phyloP scores from a whole-genome alignment of 2,329 filamentous ascomycete species.

The Aspergillus latus region DNA sequence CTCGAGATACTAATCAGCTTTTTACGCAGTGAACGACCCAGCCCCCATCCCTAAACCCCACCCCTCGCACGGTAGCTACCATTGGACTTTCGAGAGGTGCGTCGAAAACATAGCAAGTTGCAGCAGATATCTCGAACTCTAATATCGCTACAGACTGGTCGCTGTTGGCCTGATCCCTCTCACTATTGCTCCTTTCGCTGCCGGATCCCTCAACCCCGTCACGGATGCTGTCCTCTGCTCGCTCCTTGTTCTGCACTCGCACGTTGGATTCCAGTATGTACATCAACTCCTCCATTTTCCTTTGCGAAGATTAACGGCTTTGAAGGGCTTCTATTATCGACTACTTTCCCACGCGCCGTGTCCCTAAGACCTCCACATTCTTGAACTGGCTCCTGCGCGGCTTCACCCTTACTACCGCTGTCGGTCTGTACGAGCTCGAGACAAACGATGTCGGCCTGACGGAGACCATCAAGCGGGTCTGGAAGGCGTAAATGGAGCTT shows the following conservation, averaged over 20 bases:
- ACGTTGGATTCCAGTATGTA: slow-evolving; percentile 84
- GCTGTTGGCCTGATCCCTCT: slow-evolving; percentile 81
- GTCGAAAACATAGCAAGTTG: slow-evolving; percentile 12
- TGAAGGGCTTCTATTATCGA: slow-evolving; percentile 73
- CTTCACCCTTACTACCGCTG: slow-evolving; percentile 75
- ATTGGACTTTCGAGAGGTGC: slow-evolving; percentile 91
- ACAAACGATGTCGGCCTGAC: slow-evolving; percentile 96
- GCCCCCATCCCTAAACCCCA: slow-evolving; percentile 69
- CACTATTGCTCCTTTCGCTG: slow-evolving; percentile 85
- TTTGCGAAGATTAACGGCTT: slow-evolving; percentile 9
- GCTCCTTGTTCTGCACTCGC: slow-evolving; percentile 83
- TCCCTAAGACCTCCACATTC: slow-evolving; percentile 66
- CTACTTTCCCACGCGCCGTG: slow-evolving; percentile 74
- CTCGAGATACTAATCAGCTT: slow-evolving; percentile 18
- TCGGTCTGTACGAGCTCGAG: slow-evolving; percentile 97
- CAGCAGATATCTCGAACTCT: not conserved
- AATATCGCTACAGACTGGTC: slow-evolving; percentile 58
- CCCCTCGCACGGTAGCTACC: slow-evolving; percentile 88
- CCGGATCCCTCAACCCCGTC: slow-evolving; percentile 84
- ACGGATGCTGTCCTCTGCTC: slow-evolving; percentile 84
- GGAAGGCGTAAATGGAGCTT: slow-evolving; percentile 64
- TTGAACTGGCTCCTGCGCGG: slow-evolving; percentile 76
- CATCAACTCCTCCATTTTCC: not conserved
- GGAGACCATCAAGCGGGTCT: slow-evolving; percentile 82
- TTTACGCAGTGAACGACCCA: slow-evolving; percentile 74